Evolutionary conservation across 164 flowering plant genomes (phyloP).

Genomic region (Chimonanthus salicifolius): DNA sequence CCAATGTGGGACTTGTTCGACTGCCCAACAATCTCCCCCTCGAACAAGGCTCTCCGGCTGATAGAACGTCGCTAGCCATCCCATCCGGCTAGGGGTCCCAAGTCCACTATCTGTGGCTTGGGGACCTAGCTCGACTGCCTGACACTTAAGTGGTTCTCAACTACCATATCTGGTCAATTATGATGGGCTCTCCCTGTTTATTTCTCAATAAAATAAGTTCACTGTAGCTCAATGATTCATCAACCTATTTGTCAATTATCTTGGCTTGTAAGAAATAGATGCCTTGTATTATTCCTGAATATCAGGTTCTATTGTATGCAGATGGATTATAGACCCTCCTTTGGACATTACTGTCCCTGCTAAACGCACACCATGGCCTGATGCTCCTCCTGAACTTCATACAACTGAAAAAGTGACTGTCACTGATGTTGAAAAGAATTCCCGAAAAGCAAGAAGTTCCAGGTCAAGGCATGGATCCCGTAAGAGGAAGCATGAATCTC

Average conservation of each 20-base stretch:
- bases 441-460: constrained; percentile 34
- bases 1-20: no score
- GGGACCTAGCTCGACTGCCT: no score
- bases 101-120: no score
- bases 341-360: constrained; percentile 87
- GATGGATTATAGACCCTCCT: constrained; percentile 89
- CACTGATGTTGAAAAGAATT: constrained; percentile 36
- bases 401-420: constrained; percentile 25
- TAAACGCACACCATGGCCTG: constrained; percentile 96
- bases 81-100: no score
- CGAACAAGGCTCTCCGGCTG: no score
- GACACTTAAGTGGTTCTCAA: no score
- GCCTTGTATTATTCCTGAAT: background rate
- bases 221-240: no score
- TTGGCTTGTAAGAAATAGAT: background rate
- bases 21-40: no score
- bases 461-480: constrained; percentile 53
- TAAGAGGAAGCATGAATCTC: constrained; percentile 60
- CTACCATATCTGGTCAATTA: no score
- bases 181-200: no score
- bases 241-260: background rate
- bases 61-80: no score
- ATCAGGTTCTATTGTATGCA: constrained; percentile 22
- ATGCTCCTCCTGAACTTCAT: constrained; percentile 86
- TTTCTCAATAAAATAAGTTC: no score